These are phyloP conservation scores for Skeletonema tropicum DNA, from an alignment of 108 stramenopile species.

Conservation along the genomic window DNA sequence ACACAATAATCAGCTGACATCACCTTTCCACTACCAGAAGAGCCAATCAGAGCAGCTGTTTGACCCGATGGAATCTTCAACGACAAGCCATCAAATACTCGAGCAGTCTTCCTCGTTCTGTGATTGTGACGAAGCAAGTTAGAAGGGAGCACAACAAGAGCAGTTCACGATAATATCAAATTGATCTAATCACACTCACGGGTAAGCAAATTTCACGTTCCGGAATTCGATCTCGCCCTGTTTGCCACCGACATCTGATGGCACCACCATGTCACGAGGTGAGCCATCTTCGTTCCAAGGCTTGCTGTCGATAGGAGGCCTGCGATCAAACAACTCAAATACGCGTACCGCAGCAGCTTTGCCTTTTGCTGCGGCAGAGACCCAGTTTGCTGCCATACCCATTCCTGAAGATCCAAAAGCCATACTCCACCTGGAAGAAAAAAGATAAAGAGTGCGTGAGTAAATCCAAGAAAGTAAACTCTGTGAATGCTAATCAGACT, in stretches of 20 bases:
- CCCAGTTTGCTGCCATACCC: slow-evolving; percentile 50
- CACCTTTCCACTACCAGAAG: slow-evolving; percentile 73
- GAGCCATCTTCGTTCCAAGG: slow-evolving; percentile 45
- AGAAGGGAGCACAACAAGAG: slow-evolving; percentile 12
- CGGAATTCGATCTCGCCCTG: slow-evolving; percentile 48
- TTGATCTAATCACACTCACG: slow-evolving; percentile 29
- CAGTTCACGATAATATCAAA: slow-evolving; percentile 23
- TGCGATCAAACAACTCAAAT: slow-evolving; percentile 49
- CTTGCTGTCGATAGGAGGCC: slow-evolving; percentile 32
- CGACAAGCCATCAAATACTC: slow-evolving; percentile 60
- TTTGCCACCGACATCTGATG: slow-evolving; percentile 19
- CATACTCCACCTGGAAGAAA: slow-evolving; percentile 21
- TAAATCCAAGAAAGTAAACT: too few species aligned
- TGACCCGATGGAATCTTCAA: slow-evolving; percentile 60
- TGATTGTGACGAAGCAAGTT: slow-evolving; percentile 29
- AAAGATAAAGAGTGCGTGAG: too few species aligned
- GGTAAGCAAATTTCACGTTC: slow-evolving; percentile 77
- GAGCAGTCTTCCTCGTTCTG: slow-evolving; percentile 58
- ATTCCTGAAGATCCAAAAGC: slow-evolving; percentile 45
- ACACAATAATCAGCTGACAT: too few species aligned
- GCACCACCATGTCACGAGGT: slow-evolving; percentile 28
- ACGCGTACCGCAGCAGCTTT: slow-evolving; percentile 34
- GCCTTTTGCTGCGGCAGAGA: slow-evolving; percentile 42
- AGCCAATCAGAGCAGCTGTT: slow-evolving; percentile 71
- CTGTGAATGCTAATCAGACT: too few species aligned